Percentiles rank a stretch among this genome's conserved stretches.
These are phyloP conservation scores for Aristolochia contorta DNA, from an alignment of 164 flowering plant species.

Conservation along the genomic window DNA sequence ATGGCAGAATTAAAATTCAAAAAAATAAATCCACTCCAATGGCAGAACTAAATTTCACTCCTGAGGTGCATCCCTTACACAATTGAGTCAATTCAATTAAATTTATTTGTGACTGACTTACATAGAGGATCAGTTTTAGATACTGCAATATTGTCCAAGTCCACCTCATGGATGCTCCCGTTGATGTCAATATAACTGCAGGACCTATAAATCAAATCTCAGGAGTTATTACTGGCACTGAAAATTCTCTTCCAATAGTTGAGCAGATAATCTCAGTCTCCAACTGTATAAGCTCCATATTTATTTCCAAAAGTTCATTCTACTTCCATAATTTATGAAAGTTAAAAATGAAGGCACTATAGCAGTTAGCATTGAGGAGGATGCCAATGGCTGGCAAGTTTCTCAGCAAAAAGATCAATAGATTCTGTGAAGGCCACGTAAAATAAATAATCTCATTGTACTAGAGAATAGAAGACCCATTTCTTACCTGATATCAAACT, in stretches of 20 bases:
- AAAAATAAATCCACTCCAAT: too few species aligned
- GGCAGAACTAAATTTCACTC: too few species aligned
- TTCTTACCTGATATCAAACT: slow-evolving; percentile 50
- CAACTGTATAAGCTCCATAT: too few species aligned
- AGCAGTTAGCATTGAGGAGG: too few species aligned
- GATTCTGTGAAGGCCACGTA: too few species aligned
- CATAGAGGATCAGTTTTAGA: slow-evolving; percentile 56
- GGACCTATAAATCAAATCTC: slow-evolving; percentile 33
- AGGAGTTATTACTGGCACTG: not conserved
- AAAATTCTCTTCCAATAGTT: too few species aligned
- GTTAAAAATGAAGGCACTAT: too few species aligned
- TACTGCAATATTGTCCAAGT: slow-evolving; percentile 31
- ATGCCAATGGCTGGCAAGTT: too few species aligned
- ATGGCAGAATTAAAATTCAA: too few species aligned
- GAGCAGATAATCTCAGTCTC: too few species aligned
- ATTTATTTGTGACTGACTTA: slow-evolving; percentile 18
- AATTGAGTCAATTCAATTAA: not conserved
- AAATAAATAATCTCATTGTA: not conserved
- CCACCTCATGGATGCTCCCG: slow-evolving; percentile 55
- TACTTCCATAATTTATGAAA: not conserved
- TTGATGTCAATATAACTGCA: slow-evolving; percentile 53
- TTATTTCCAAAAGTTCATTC: not conserved
- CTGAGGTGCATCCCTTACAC: too few species aligned
- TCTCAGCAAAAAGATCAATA: too few species aligned
- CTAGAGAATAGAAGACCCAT: not conserved